phyloP scores from a whole-genome alignment of 2,329 filamentous ascomycete genomes.

The Penicillium occitanis region DNA sequence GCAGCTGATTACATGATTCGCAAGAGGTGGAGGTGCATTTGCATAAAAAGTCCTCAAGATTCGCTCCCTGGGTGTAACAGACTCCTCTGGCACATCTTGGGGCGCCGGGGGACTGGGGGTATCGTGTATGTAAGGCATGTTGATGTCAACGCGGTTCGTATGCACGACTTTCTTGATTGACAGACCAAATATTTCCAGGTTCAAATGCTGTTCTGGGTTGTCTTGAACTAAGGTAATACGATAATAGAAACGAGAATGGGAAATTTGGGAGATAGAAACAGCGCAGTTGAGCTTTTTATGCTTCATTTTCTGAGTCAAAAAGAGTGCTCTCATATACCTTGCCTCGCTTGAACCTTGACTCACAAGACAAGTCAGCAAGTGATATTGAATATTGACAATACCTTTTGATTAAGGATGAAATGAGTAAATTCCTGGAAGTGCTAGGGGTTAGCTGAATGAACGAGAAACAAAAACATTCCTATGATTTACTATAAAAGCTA shows the following conservation, averaged over 20 bases:
- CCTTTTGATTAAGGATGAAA: background rate
- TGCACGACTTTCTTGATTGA: background rate
- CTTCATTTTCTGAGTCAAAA: background rate
- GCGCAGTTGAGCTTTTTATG: background rate
- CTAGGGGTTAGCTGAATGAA: background rate
- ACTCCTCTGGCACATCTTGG: background rate
- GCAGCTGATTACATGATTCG: background rate
- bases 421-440: background rate
- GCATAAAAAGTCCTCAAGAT: background rate
- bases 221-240: background rate
- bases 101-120: background rate
- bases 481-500: background rate
- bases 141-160: background rate
- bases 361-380: background rate
- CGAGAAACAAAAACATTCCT: background rate
- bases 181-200: background rate
- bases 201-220: background rate
- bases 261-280: background rate
- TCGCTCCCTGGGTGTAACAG: background rate
- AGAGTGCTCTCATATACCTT: background rate
- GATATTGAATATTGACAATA: background rate
- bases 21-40: background rate
- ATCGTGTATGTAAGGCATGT: background rate
- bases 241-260: background rate
- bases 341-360: background rate